Conservation (phyloP, 305 asterid species). For the Fraxinus sp. region DNA sequence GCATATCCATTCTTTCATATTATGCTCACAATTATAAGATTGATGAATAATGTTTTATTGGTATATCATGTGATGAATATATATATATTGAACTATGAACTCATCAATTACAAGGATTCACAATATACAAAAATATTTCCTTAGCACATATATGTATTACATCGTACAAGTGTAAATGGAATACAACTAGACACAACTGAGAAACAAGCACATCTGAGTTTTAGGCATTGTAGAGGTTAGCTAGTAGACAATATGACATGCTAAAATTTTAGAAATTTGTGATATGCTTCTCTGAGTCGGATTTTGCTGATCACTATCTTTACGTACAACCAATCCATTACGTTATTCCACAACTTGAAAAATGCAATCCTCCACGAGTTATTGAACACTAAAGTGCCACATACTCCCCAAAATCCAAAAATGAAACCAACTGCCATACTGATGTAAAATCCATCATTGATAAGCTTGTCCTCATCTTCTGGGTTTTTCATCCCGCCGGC, state of each 20-base stretch:
- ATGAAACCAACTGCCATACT: constrained; percentile 27
- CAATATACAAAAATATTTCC: too few species aligned
- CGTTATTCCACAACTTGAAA: background rate
- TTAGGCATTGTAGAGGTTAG: too few species aligned
- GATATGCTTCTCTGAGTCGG: background rate
- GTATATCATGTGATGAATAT: background rate
- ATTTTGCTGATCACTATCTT: background rate
- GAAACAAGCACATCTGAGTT: too few species aligned
- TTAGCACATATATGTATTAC: too few species aligned
- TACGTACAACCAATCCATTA: background rate
- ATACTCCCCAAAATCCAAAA: constrained; percentile 25
- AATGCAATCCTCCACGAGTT: background rate
- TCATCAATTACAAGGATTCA: background rate
- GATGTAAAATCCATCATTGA: constrained; percentile 17
- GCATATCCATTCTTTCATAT: background rate
- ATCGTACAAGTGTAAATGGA: too few species aligned
- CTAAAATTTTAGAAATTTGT: background rate
- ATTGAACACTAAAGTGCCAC: constrained; percentile 13
- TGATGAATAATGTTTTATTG: too few species aligned
- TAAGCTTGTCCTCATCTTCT: background rate
- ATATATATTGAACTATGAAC: background rate
- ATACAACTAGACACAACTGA: too few species aligned
- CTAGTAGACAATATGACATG: too few species aligned
- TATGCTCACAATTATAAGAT: too few species aligned
- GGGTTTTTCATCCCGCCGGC: background rate